Percentiles rank a stretch among this genome's conserved stretches.
phyloP scores from a whole-genome alignment of 768 basidiomycete genomes.

The Auriscalpium vulgare region DNA sequence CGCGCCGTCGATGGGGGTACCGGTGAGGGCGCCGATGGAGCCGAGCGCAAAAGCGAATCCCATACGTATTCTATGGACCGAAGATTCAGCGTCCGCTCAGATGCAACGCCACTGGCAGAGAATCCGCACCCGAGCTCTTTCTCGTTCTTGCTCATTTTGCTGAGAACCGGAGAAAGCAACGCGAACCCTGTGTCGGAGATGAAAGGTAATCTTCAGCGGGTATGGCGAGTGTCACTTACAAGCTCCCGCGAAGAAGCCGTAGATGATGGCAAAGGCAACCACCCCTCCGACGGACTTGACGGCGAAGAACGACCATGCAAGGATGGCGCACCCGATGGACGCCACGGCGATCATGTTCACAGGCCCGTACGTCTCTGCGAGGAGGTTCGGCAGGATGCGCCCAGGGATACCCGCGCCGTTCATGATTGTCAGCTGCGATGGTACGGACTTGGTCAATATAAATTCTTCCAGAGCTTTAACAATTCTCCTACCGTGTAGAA shows the following conservation, averaged over 20 bases:
- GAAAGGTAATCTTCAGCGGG: not conserved
- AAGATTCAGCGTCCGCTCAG: no score
- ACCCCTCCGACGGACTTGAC: constrained; percentile 28
- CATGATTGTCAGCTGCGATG: constrained; percentile 38
- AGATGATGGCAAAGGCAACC: constrained; percentile 34
- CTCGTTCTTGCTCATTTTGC: not conserved
- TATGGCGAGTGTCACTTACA: constrained; percentile 18
- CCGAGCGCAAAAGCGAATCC: constrained; percentile 21
- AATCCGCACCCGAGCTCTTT: constrained; percentile 1
- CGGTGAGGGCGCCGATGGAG: constrained; percentile 15
- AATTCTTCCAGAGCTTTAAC: not conserved
- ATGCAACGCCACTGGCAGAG: not conserved
- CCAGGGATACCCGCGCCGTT: constrained; percentile 50
- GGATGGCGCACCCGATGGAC: constrained; percentile 27
- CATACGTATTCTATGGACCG: constrained; percentile 18
- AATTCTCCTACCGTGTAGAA: constrained; percentile 15
- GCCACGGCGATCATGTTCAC: constrained; percentile 34
- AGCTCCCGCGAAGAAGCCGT: constrained; percentile 42
- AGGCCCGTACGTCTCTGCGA: constrained; percentile 42
- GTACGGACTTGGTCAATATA: not conserved
- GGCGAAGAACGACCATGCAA: constrained; percentile 33
- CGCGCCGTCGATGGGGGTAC: constrained; percentile 20
- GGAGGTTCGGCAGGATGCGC: constrained; percentile 47
- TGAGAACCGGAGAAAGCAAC: constrained; percentile 2
- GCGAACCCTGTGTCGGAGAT: constrained; percentile 13